These are phyloP conservation scores for Mycena amicta DNA, from an alignment of 768 basidiomycete species.

Conservation along the genomic window DNA sequence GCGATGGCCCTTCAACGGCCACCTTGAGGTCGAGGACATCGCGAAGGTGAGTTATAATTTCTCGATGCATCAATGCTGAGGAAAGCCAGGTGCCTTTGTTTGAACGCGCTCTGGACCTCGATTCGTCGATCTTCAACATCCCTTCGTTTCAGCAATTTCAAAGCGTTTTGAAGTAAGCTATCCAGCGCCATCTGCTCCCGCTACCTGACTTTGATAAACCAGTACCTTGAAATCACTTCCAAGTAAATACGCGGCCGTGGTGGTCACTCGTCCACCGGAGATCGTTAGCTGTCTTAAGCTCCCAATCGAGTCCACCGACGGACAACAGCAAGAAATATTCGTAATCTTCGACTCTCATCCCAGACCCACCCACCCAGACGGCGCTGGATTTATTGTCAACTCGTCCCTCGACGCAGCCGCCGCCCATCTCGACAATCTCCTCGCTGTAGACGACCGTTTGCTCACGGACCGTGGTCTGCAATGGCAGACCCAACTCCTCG, in stretches of 20 bases:
- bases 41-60: conserved; percentile 11
- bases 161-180: conserved; percentile 30
- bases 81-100: conserved; percentile 47
- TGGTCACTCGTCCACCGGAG: conserved; percentile 74
- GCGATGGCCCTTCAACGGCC: conserved; percentile 52
- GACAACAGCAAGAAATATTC: conserved; percentile 38
- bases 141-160: conserved; percentile 43
- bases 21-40: conserved; percentile 63
- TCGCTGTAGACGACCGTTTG: conserved; percentile 50
- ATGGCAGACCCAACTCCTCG: conserved; percentile 69
- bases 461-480: conserved; percentile 47
- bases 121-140: conserved; percentile 37
- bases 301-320: conserved; percentile 19
- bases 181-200: not conserved
- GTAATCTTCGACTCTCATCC: conserved; percentile 72
- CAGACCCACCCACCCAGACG: conserved; percentile 57
- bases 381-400: conserved; percentile 61
- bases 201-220: not conserved
- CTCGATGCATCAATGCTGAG: not conserved
- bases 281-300: conserved; percentile 58
- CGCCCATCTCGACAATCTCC: conserved; percentile 44
- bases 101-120: conserved; percentile 37
- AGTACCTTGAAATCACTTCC: conserved; percentile 31
- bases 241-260: conserved; percentile 36
- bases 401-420: conserved; percentile 47